phyloP scores from a whole-genome alignment of 495 filamentous ascomycete genomes.

The Talaromyces wortmannii region DNA sequence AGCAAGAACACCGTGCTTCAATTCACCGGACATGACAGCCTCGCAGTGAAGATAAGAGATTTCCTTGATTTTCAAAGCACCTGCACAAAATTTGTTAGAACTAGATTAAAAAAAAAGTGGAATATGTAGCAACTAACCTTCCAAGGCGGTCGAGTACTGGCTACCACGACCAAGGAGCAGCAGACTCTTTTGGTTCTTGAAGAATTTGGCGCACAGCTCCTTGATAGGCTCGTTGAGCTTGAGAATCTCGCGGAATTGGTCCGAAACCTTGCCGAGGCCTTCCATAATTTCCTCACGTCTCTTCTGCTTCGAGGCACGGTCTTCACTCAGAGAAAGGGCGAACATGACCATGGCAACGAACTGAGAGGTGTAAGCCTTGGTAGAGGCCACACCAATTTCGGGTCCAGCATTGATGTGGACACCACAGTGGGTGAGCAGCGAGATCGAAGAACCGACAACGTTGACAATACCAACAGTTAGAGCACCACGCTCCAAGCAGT shows the following conservation, averaged over 20 bases:
- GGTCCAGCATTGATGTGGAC: constrained; percentile 99
- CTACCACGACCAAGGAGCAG: constrained; percentile 89
- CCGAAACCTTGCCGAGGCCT: constrained; percentile 76
- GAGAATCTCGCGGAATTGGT: constrained; percentile 85
- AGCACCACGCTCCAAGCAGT: constrained; percentile 94
- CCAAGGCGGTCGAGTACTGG: constrained; percentile 94
- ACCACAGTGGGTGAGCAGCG: constrained; percentile 96
- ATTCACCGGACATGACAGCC: constrained; percentile 98
- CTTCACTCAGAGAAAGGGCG: constrained; percentile 89
- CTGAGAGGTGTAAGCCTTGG: constrained; percentile 98
- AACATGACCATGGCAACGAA: constrained; percentile 99
- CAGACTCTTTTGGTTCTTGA: constrained; percentile 96
- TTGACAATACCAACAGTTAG: constrained; percentile 98
- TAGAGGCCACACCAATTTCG: constrained; percentile 97
- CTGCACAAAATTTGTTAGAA: constrained; percentile 24
- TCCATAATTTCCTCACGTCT: constrained; percentile 96
- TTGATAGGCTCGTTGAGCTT: constrained; percentile 91
- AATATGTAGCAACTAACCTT: constrained; percentile 50
- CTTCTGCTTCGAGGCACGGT: constrained; percentile 89
- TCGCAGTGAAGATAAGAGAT: constrained; percentile 99
- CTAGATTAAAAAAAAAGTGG: not conserved
- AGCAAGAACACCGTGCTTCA: constrained; percentile 97
- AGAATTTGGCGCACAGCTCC: constrained; percentile 76
- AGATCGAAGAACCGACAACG: constrained; percentile 96
- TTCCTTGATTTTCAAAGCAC: constrained; percentile 97